phyloP scores from a whole-genome alignment of 2,329 filamentous ascomycete genomes.

The Aureobasidium sp. region DNA sequence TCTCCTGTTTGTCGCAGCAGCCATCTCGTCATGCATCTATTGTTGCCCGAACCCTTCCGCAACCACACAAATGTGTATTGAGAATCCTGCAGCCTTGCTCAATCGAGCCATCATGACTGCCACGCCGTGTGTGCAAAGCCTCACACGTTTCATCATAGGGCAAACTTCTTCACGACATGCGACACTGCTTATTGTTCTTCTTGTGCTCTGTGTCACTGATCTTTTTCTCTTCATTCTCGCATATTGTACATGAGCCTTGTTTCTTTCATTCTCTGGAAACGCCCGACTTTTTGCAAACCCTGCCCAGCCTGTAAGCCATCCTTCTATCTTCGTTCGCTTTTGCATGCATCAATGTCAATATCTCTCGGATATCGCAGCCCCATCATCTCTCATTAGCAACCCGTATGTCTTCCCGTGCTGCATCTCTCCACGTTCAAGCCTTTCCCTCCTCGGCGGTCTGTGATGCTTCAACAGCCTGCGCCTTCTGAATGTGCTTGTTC shows the following conservation, averaged over 20 bases:
- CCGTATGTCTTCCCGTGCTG: neutral
- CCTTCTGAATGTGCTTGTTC: slow-evolving; percentile 14
- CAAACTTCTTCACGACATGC: neutral
- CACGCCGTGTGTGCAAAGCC: neutral
- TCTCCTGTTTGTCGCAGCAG: slow-evolving; percentile 1
- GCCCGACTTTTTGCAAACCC: neutral
- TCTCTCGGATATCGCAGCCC: neutral
- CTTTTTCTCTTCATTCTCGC: neutral
- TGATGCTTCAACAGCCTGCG: neutral
- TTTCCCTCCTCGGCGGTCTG: neutral
- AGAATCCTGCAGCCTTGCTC: neutral
- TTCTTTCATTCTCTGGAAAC: neutral
- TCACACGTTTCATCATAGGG: neutral
- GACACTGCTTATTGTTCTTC: neutral
- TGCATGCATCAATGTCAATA: neutral
- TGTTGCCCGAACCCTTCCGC: neutral
- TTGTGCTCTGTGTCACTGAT: neutral
- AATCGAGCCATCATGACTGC: neutral
- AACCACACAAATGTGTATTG: neutral
- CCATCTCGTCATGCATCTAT: neutral
- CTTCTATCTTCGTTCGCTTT: neutral
- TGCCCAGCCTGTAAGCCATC: neutral
- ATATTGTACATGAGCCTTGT: neutral
- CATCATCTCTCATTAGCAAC: neutral
- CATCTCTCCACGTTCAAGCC: neutral